These are phyloP conservation scores for Chytridiales sp. DNA, from an alignment of 371 early-diverging fungal genomes.

Conservation along the genomic window DNA sequence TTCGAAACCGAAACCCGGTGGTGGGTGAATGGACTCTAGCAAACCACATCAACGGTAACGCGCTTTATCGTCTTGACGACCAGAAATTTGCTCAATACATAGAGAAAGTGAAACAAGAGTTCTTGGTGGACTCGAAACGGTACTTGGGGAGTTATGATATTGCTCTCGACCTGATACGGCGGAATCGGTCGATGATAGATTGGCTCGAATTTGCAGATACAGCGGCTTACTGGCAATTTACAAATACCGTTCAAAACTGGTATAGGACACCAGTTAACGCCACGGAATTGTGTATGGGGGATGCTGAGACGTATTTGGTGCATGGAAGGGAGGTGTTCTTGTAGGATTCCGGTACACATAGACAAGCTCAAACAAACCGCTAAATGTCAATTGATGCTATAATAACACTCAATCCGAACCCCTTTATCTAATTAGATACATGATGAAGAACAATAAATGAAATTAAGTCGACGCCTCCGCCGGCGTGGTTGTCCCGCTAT, in stretches of 20 bases:
- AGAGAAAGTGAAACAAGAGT: slow-evolving; percentile 12
- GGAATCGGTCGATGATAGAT: slow-evolving; percentile 18
- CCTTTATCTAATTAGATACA: no score
- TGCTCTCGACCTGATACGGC: slow-evolving; percentile 28
- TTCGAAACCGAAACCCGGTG: slow-evolving; percentile 22
- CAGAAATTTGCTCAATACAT: slow-evolving; percentile 20
- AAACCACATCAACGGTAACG: slow-evolving; percentile 42
- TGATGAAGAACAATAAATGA: no score
- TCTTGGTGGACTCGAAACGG: slow-evolving; percentile 1
- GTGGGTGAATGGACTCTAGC: slow-evolving; percentile 23
- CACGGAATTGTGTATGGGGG: slow-evolving; percentile 22
- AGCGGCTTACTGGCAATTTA: slow-evolving; percentile 26
- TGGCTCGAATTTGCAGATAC: slow-evolving; percentile 29
- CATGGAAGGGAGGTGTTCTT: slow-evolving; percentile 32
- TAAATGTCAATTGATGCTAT: slow-evolving; percentile 19
- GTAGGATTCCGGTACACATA: no score
- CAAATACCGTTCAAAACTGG: slow-evolving; percentile 36
- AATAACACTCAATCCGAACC: no score
- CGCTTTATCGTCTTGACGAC: slow-evolving; percentile 31
- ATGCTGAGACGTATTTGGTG: slow-evolving; percentile 32
- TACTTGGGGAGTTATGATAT: slow-evolving; percentile 35
- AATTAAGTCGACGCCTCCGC: no score
- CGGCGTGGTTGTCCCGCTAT: no score
- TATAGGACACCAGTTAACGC: slow-evolving; percentile 36
- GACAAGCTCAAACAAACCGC: no score